A percentile compares a stretch with the other conserved stretches of the same genome.
phyloP scores from a whole-genome alignment of 441 rosid genomes.

The Manihot esculenta region DNA sequence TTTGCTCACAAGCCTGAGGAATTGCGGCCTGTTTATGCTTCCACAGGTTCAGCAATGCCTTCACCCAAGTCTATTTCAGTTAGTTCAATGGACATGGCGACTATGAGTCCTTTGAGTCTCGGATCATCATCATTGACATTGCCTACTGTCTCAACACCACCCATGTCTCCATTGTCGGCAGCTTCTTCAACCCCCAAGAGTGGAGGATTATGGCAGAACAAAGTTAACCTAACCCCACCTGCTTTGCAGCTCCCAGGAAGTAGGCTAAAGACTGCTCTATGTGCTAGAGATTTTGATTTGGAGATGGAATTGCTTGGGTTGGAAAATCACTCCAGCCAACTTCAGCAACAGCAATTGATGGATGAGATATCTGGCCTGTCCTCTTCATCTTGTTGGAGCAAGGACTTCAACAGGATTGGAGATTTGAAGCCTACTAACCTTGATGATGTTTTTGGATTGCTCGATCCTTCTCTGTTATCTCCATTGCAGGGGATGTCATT shows the following conservation, averaged over 20 bases:
- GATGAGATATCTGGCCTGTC: conserved; percentile 60
- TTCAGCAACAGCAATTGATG: conserved; percentile 42
- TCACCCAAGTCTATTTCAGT: conserved; percentile 64
- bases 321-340: conserved; percentile 37
- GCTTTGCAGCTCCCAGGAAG: conserved; percentile 81
- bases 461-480: conserved; percentile 54
- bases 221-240: conserved; percentile 63
- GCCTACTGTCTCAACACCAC: conserved; percentile 63
- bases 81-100: conserved; percentile 54
- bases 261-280: conserved; percentile 67
- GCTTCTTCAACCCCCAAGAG: conserved; percentile 68
- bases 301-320: conserved; percentile 66
- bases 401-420: conserved; percentile 40
- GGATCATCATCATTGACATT: conserved; percentile 48
- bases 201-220: conserved; percentile 74
- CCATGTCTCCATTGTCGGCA: conserved; percentile 69
- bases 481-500: conserved; percentile 46
- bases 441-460: conserved; percentile 63
- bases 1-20: conserved; percentile 88
- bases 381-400: conserved; percentile 51
- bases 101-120: conserved; percentile 52
- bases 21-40: conserved; percentile 78
- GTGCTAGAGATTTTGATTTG: conserved; percentile 67
- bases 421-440: conserved; percentile 60
- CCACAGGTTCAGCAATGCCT: conserved; percentile 91